A percentile compares a stretch with the other conserved stretches of the same genome.
Evolutionary conservation across 2,329 filamentous ascomycete genomes (phyloP).

Genomic region (Alternaria ethzedia): DNA sequence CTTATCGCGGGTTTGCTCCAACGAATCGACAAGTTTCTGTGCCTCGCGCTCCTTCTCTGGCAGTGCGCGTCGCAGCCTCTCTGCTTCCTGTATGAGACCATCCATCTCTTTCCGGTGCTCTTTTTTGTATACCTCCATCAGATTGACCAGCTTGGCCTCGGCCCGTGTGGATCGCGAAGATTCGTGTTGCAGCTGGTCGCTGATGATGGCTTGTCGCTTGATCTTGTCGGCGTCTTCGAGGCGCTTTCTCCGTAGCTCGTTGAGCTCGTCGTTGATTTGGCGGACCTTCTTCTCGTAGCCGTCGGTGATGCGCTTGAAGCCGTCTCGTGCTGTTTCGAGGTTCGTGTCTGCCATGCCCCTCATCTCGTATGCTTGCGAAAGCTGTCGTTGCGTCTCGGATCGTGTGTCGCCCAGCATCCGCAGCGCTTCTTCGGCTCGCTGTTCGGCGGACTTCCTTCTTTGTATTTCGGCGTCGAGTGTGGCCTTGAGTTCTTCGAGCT

Average conservation of each 20-base stretch:
- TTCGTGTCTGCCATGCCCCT: slow-evolving; percentile 63
- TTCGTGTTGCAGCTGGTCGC: slow-evolving; percentile 75
- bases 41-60: slow-evolving; percentile 67
- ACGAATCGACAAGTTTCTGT: slow-evolving; percentile 63
- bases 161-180: slow-evolving; percentile 65
- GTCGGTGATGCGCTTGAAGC: slow-evolving; percentile 72
- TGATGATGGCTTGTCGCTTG: slow-evolving; percentile 68
- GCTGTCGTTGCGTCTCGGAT: slow-evolving; percentile 65
- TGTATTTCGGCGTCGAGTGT: slow-evolving; percentile 69
- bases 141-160: slow-evolving; percentile 65
- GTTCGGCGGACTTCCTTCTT: slow-evolving; percentile 65
- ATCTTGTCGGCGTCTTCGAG: slow-evolving; percentile 44
- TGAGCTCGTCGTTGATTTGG: slow-evolving; percentile 60
- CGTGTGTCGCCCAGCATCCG: slow-evolving; percentile 67
- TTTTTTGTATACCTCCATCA: slow-evolving; percentile 70
- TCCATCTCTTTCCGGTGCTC: slow-evolving; percentile 68
- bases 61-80: slow-evolving; percentile 61
- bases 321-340: slow-evolving; percentile 71
- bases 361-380: slow-evolving; percentile 62
- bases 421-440: slow-evolving; percentile 67
- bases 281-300: slow-evolving; percentile 49
- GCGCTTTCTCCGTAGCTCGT: slow-evolving; percentile 37
- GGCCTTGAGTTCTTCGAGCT: slow-evolving; percentile 71
- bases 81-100: slow-evolving; percentile 65
- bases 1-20: slow-evolving; percentile 68